These are phyloP conservation scores for Ustilago xerochloae DNA, from an alignment of 1,284 basidiomycete species.

Conservation along the genomic window DNA sequence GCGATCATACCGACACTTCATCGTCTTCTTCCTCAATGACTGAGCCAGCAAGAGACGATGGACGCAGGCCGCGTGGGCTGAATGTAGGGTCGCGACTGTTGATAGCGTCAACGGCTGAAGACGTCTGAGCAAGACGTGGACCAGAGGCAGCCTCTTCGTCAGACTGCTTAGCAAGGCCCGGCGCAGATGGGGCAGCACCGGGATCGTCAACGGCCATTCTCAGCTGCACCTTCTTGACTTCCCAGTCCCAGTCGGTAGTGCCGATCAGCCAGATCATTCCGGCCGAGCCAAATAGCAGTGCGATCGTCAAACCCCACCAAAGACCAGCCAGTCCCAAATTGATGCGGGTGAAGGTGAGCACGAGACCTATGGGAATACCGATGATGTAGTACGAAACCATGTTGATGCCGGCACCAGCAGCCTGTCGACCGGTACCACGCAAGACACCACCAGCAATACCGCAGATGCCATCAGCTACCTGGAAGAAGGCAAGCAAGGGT, in stretches of 20 bases:
- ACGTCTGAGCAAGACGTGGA: slow-evolving; percentile 24
- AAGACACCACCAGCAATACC: slow-evolving; percentile 81
- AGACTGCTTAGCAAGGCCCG: slow-evolving; percentile 19
- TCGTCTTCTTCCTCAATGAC: slow-evolving; percentile 41
- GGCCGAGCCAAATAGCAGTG: slow-evolving; percentile 69
- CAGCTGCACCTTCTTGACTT: slow-evolving; percentile 56
- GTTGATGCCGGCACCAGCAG: slow-evolving; percentile 71
- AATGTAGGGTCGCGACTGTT: slow-evolving; percentile 28
- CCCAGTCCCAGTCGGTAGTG: slow-evolving; percentile 69
- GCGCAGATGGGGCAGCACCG: neutral
- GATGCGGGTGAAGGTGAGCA: slow-evolving; percentile 69
- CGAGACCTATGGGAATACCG: slow-evolving; percentile 70
- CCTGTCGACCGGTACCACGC: slow-evolving; percentile 78
- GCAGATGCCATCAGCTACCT: slow-evolving; percentile 77
- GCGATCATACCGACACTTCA: slow-evolving; percentile 29
- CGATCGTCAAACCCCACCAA: slow-evolving; percentile 71
- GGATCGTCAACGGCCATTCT: slow-evolving; percentile 54
- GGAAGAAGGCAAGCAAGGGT: slow-evolving; percentile 76
- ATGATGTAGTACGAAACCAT: slow-evolving; percentile 71
- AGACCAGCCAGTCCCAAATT: slow-evolving; percentile 68
- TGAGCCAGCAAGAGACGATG: slow-evolving; percentile 42
- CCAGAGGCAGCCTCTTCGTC: slow-evolving; percentile 24
- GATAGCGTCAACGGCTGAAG: slow-evolving; percentile 31
- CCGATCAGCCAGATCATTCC: slow-evolving; percentile 68
- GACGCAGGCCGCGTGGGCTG: slow-evolving; percentile 24